Evolutionary conservation across 177 flowering plant species (phyloP).

Genomic region (Vitis hybrid): DNA sequence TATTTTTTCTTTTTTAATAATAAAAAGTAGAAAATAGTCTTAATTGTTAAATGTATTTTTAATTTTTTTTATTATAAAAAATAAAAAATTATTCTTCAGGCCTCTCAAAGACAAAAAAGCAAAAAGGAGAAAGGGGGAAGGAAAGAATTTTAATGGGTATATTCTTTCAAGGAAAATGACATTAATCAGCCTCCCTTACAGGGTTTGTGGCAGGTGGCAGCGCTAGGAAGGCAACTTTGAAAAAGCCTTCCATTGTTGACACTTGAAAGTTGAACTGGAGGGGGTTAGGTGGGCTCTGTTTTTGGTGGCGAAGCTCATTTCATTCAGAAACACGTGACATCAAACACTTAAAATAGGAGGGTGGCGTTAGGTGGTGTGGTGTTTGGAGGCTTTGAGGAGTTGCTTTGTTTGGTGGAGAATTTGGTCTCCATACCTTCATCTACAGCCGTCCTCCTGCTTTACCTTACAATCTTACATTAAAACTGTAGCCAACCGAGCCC

Average conservation of each 20-base stretch:
- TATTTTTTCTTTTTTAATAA: no score
- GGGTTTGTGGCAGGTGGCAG: not conserved
- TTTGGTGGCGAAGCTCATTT: not conserved
- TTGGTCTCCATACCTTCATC: not conserved
- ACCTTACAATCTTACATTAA: not conserved
- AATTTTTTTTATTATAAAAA: no score
- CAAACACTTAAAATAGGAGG: not conserved
- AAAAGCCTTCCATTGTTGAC: not conserved
- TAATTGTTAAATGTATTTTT: no score
- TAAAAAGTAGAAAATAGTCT: no score
- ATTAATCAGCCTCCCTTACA: no score
- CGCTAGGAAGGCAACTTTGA: not conserved
- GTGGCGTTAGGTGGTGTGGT: conserved; percentile 12
- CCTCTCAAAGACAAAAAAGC: no score
- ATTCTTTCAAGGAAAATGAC: no score
- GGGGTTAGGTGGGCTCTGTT: not conserved
- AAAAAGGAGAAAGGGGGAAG: no score
- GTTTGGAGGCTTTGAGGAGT: conserved; percentile 11
- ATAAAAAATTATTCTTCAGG: no score
- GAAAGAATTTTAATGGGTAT: no score
- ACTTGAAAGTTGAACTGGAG: not conserved
- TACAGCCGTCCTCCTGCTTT: no score
- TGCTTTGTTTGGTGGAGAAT: conserved; percentile 14
- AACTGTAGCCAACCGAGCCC: no score
- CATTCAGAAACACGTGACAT: not conserved